Evolutionary conservation across 352 stramenopile species (phyloP).

Genomic region (Pilasporangium apinafurcum): DNA sequence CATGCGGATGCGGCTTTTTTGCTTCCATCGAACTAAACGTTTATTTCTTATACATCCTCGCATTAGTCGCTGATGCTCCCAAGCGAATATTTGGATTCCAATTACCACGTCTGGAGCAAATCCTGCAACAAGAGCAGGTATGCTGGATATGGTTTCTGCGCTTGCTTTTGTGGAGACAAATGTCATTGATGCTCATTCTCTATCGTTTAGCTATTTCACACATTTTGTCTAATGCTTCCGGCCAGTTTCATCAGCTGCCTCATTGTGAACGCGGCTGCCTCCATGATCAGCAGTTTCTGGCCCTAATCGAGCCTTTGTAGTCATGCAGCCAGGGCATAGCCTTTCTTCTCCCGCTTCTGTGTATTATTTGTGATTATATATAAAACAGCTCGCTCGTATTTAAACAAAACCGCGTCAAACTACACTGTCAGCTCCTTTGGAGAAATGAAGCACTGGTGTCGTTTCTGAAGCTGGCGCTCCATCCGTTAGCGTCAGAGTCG

Average conservation of each 20-base stretch:
- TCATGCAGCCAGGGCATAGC: neutral
- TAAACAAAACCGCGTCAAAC: too few species aligned
- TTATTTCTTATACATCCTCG: neutral
- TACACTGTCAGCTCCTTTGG: slow-evolving; percentile 7
- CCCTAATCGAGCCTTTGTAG: slow-evolving; percentile 20
- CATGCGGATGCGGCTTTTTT: neutral
- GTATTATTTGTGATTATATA: neutral
- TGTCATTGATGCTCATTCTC: slow-evolving; percentile 5
- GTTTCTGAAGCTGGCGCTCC: too few species aligned
- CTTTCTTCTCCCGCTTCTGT: neutral
- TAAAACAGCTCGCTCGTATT: slow-evolving; percentile 6
- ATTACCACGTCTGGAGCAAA: slow-evolving; percentile 51
- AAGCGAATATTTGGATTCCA: slow-evolving; percentile 65
- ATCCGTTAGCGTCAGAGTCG: too few species aligned
- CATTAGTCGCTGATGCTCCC: slow-evolving; percentile 30
- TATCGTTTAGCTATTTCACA: slow-evolving; percentile 51
- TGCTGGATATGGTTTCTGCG: neutral
- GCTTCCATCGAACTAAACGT: neutral
- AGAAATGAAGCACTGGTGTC: too few species aligned
- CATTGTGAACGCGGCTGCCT: slow-evolving; percentile 66
- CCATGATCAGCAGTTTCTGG: slow-evolving; percentile 72
- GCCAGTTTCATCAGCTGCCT: slow-evolving; percentile 77
- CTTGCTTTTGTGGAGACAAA: neutral
- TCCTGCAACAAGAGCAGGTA: slow-evolving; percentile 76
- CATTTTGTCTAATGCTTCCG: slow-evolving; percentile 76